Percentiles rank a stretch among this genome's conserved stretches.
Evolutionary conservation across 192 early-diverging fungal genomes (phyloP).

Genomic region (Podila epicladia): DNA sequence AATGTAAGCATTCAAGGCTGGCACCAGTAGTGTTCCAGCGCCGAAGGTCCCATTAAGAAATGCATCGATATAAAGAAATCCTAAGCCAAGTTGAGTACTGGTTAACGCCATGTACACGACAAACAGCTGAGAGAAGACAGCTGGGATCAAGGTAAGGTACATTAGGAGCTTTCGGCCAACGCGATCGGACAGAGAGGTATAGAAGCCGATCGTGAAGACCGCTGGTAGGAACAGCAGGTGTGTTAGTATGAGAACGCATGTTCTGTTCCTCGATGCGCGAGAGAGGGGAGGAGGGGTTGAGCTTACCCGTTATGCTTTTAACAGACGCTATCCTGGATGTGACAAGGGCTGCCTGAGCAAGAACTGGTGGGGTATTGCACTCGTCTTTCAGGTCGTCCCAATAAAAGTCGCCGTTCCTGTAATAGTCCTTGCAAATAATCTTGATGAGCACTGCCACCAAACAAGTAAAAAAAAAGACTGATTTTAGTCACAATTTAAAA

Average conservation of each 20-base stretch:
- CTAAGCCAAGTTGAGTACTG: neutral
- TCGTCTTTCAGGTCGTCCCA: neutral
- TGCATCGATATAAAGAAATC: slow-evolving; percentile 1
- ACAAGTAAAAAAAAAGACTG: no score
- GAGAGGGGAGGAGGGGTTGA: neutral
- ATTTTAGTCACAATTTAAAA: neutral
- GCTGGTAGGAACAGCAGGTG: neutral
- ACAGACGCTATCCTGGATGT: neutral
- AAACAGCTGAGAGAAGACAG: neutral
- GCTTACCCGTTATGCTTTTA: neutral
- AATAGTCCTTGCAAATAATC: slow-evolving; percentile 15
- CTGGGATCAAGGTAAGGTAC: slow-evolving; percentile 2
- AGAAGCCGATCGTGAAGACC: slow-evolving; percentile 5
- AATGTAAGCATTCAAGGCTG: slow-evolving; percentile 9
- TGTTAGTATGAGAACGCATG: neutral
- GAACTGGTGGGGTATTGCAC: neutral
- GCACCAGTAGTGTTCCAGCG: slow-evolving; percentile 1
- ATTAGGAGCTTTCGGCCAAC: slow-evolving; percentile 11
- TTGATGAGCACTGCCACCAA: neutral
- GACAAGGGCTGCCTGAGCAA: slow-evolving; percentile 7
- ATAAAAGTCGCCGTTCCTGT: neutral
- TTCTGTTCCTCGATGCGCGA: neutral
- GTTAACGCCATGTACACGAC: slow-evolving; percentile 1
- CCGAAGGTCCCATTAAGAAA: slow-evolving; percentile 2
- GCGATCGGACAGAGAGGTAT: slow-evolving; percentile 1